Percentiles rank a stretch among this genome's conserved stretches.
Evolutionary conservation across 495 filamentous ascomycete species (phyloP).

Genomic region (Bombardia bombarda): DNA sequence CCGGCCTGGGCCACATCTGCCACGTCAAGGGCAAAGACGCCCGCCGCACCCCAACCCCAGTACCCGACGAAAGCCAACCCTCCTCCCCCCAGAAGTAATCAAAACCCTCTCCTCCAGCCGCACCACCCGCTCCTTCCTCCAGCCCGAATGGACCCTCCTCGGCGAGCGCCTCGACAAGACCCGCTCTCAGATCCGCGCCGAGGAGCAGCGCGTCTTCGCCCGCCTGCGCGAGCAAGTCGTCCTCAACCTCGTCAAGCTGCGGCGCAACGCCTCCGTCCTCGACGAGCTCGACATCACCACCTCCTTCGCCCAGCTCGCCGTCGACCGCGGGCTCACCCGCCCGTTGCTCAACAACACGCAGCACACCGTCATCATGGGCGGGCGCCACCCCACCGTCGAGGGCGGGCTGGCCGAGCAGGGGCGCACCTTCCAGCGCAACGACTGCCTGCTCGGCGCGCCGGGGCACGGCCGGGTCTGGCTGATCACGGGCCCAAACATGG

Average conservation of each 20-base stretch:
- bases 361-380: conserved; percentile 55
- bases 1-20: conserved; percentile 78
- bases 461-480: conserved; percentile 67
- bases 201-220: conserved; percentile 69
- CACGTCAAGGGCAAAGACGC: conserved; percentile 82
- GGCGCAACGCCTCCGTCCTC: conserved; percentile 78
- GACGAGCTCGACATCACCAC: conserved; percentile 88
- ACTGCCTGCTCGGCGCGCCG: conserved; percentile 61
- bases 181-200: conserved; percentile 65
- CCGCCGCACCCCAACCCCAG: conserved; percentile 8
- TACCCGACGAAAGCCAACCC: conserved; percentile 18
- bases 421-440: conserved; percentile 75
- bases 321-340: conserved; percentile 62
- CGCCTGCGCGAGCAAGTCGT: conserved; percentile 68
- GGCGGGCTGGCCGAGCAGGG: conserved; percentile 71
- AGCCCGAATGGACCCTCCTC: conserved; percentile 73
- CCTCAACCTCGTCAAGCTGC: conserved; percentile 67
- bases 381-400: conserved; percentile 86
- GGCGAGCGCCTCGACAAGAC: conserved; percentile 65
- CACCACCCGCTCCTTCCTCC: conserved; percentile 75
- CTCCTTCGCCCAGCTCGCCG: conserved; percentile 70
- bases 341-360: conserved; percentile 54
- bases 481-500: conserved; percentile 99
- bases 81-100: conserved; percentile 27
- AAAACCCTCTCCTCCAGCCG: conserved; percentile 69